Percentiles rank a stretch among this genome's conserved stretches.
Evolutionary conservation across 805 yeast species (phyloP).

Genomic region (Scheffersomyces stipitis): DNA sequence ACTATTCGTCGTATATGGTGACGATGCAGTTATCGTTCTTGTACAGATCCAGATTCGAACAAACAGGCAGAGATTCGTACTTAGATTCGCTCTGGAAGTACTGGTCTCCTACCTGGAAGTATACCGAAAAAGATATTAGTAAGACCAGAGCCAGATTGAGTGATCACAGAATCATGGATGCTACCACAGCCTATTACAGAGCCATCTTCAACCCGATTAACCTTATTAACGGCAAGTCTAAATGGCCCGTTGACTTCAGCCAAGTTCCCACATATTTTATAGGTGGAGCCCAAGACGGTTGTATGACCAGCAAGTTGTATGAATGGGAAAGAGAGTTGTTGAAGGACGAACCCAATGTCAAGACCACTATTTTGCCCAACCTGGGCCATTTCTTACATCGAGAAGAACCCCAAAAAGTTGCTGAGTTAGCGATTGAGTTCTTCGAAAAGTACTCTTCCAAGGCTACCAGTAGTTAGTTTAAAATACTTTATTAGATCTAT

Average conservation of each 20-base stretch:
- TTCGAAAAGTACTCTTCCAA: conserved; percentile 14
- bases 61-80: conserved; percentile 20
- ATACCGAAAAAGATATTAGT: conserved; percentile 21
- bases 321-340: conserved; percentile 23
- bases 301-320: conserved; percentile 31
- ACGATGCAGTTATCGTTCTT: conserved; percentile 33
- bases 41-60: conserved; percentile 20
- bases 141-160: conserved; percentile 28
- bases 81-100: conserved; percentile 32
- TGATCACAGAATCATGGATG: conserved; percentile 26
- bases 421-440: conserved; percentile 27
- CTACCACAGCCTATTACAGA: conserved; percentile 40
- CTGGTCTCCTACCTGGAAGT: conserved; percentile 44
- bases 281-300: conserved; percentile 40
- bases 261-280: conserved; percentile 37
- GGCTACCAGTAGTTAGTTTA: no score
- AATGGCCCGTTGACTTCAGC: conserved; percentile 30
- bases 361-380: conserved; percentile 22
- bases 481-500: no score
- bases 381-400: conserved; percentile 43
- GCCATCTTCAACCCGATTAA: conserved; percentile 23
- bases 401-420: conserved; percentile 34
- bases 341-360: conserved; percentile 16
- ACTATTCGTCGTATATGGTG: conserved; percentile 33
- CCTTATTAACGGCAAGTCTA: conserved; percentile 5